Conservation (phyloP, 1,284 basidiomycete genomes). For the Fomitopsis betulina region DNA sequence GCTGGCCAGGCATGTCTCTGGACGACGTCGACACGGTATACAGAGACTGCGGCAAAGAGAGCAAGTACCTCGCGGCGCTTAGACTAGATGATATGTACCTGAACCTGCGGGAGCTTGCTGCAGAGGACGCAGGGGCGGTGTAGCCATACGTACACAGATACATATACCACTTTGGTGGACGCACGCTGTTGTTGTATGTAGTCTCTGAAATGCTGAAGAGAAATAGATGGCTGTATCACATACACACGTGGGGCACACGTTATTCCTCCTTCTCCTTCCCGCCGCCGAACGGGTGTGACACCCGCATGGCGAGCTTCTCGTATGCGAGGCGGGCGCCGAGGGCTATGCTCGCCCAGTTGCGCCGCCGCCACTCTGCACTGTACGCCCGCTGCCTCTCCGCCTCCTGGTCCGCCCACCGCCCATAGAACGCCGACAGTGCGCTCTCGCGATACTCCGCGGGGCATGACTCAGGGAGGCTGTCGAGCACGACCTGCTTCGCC, state of each 20-base stretch:
- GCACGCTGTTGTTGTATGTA: neutral
- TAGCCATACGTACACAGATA: slow-evolving; percentile 11
- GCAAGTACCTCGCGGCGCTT: slow-evolving; percentile 48
- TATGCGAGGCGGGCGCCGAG: slow-evolving; percentile 49
- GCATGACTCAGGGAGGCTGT: slow-evolving; percentile 48
- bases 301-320: slow-evolving; percentile 32
- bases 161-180: neutral
- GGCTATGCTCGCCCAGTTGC: slow-evolving; percentile 49
- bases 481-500: slow-evolving; percentile 53
- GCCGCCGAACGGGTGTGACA: slow-evolving; percentile 15
- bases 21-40: slow-evolving; percentile 56
- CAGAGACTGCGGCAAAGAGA: slow-evolving; percentile 57
- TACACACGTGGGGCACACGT: slow-evolving; percentile 1
- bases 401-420: slow-evolving; percentile 68
- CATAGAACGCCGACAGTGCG: slow-evolving; percentile 67
- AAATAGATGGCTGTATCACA: slow-evolving; percentile 10
- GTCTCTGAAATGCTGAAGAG: neutral
- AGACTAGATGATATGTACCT: slow-evolving; percentile 56
- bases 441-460: slow-evolving; percentile 52
- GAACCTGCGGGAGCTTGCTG: slow-evolving; percentile 56
- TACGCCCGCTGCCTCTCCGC: slow-evolving; percentile 50
- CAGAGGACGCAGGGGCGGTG: slow-evolving; percentile 30
- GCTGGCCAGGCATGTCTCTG: slow-evolving; percentile 64
- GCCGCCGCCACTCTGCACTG: slow-evolving; percentile 56
- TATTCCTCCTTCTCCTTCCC: slow-evolving; percentile 1